Percentiles rank a stretch among this genome's conserved stretches.
These are phyloP conservation scores for Pythium grandisporangium DNA, from an alignment of 352 stramenopile species.

Conservation along the genomic window DNA sequence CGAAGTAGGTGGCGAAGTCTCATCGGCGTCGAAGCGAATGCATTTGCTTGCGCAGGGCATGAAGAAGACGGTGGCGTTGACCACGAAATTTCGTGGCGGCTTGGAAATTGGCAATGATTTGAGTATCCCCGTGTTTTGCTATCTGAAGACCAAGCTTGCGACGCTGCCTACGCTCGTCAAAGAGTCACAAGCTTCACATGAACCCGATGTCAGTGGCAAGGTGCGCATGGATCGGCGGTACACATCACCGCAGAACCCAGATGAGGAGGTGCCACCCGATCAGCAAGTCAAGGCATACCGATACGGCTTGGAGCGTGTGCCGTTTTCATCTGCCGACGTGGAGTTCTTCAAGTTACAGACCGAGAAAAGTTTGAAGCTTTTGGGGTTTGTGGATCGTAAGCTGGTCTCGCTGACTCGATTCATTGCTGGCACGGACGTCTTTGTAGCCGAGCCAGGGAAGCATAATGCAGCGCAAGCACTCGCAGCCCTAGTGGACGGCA, in stretches of 20 bases:
- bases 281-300: conserved; percentile 72
- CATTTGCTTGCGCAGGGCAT: conserved; percentile 68
- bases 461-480: conserved; percentile 47
- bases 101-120: conserved; percentile 59
- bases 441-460: conserved; percentile 69
- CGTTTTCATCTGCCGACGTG: conserved; percentile 70
- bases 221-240: conserved; percentile 72
- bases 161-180: conserved; percentile 64
- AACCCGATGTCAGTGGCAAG: conserved; percentile 44
- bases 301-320: conserved; percentile 71
- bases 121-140: conserved; percentile 71
- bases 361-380: conserved; percentile 63
- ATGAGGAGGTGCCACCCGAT: conserved; percentile 64
- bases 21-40: conserved; percentile 61
- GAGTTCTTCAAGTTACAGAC: conserved; percentile 79
- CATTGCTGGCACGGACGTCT: conserved; percentile 51
- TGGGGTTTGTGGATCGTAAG: conserved; percentile 57
- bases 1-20: conserved; percentile 58
- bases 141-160: conserved; percentile 66
- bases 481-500: conserved; percentile 51
- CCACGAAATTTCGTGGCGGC: conserved; percentile 68
- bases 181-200: conserved; percentile 56
- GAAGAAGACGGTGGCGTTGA: conserved; percentile 59
- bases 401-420: conserved; percentile 49
- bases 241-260: conserved; percentile 48